Base-by-base conservation (phyloP, 1,284 basidiomycete genomes). In the Hortiboletus rubellus region DNA sequence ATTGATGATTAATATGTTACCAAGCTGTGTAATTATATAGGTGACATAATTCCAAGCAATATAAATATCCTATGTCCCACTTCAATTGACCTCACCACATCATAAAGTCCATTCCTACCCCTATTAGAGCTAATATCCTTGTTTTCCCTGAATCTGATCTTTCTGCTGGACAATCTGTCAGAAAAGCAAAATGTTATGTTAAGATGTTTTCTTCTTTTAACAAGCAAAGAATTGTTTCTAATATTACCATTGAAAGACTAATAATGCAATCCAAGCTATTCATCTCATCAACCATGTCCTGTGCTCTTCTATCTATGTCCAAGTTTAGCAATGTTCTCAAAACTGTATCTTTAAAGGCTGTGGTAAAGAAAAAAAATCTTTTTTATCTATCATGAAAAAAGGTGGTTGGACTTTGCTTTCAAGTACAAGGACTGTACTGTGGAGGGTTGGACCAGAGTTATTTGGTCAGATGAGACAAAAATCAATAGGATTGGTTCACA, bases 401-500 rank as follows among this genome's bases (percentile, higher is more conserved):
- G 22, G 8, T 14, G 22, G 14, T 15, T 44, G 14, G 33, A 3
- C 27, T 48, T 43, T 50, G 46, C 42, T 50, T 14, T 50, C 11
- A 49, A 55, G 48, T 33, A 43, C 5, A 24, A 42, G 33, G 7
- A 50, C 15, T 43, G 18, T 31, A n/a, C 37, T 49, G 27, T 49
- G 10, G 44, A 56, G 30, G 18, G 52, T 11, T 52, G 49, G 43
- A 57, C 34, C 5, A 37, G 40, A 18, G 18, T 18, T 18, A 18
- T 18, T 18, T 18, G 18, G 18, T 18, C 18, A 18, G 18, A 18
- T 18, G 18, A 18, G 18, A 18, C 18, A 18, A 18, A 18, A 18
- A 18, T 18, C 18, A 18, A 18, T 18, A 18, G 56, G 14, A 47
- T 52, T 47, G 40, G 58, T 7, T 59, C 50, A 56, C 51, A 60